A percentile compares a stretch with the other conserved stretches of the same genome.
These are phyloP conservation scores for Neurospora sp. DNA, from an alignment of 495 filamentous ascomycete species.

Conservation along the genomic window DNA sequence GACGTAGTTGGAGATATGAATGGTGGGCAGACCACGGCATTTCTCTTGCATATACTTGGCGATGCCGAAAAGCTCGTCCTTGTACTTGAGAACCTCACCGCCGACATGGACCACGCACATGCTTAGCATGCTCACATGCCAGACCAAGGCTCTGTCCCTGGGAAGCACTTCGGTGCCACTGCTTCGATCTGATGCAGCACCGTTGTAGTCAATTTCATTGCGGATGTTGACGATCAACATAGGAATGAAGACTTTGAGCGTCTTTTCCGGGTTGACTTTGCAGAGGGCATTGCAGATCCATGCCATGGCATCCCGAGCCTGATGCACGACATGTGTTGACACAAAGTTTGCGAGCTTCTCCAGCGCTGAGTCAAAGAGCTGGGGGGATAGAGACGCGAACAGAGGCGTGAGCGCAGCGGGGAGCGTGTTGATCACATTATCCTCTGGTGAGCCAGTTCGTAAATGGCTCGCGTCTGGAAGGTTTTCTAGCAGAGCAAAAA, in stretches of 20 bases:
- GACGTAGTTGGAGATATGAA: conserved; percentile 94
- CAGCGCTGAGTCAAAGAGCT: conserved; percentile 83
- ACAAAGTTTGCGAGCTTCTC: conserved; percentile 89
- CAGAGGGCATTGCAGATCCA: conserved; percentile 95
- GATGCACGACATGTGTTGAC: conserved; percentile 92
- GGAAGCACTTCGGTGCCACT: conserved; percentile 90
- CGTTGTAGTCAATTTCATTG: conserved; percentile 93
- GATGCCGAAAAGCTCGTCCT: conserved; percentile 80
- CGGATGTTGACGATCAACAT: conserved; percentile 85
- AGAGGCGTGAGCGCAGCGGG: conserved; percentile 87
- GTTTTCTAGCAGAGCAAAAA: conserved; percentile 93
- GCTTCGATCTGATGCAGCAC: conserved; percentile 88
- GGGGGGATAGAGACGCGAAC: conserved; percentile 83
- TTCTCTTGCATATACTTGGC: conserved; percentile 92
- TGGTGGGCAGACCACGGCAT: conserved; percentile 84
- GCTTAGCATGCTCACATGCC: conserved; percentile 94
- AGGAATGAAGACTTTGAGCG: conserved; percentile 79
- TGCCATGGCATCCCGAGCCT: conserved; percentile 95
- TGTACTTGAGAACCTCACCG: conserved; percentile 75
- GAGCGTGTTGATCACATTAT: conserved; percentile 93
- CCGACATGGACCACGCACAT: conserved; percentile 98
- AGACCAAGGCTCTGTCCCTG: conserved; percentile 83
- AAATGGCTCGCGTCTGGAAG: conserved; percentile 81
- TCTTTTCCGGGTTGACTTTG: conserved; percentile 89
- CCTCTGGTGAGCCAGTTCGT: conserved; percentile 84